Evolutionary conservation across 1,284 basidiomycete species (phyloP), one percentile per base, ranked within the genome.

Genomic region (Moniliophthora roreri): DNA sequence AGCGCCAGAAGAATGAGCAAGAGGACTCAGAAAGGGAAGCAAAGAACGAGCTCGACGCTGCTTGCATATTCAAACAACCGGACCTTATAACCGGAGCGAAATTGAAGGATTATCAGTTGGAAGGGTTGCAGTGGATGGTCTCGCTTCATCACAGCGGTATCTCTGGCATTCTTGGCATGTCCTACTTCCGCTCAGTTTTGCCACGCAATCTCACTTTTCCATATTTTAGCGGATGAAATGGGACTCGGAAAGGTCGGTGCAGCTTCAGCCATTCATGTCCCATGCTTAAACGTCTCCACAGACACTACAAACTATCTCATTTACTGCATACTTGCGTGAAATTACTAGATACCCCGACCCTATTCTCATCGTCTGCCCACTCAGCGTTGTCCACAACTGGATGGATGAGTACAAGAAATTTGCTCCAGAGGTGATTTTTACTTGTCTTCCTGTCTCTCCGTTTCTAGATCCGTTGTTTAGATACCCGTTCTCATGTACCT

Each of bases 51-150:
- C 7, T 21, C 13, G 64, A 68, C 1, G 69, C 70, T 24, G 4
- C 61, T 15, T 63, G 72, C 16, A 66, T 76, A 39, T 85, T 87
- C 59, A 67, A 80, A 44, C 94, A 96, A 68, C 93, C 95, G 0
- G 73, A 77, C 1, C 72, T 95, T 13, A 75, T 98, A 40, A 95
- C 92, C 0, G 95, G 95, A 5, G 92, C 87, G 1, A 89, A 74
- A 48, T 70, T 98, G 59, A 91, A 94, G 62, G 82, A 90, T 44
- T 98, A 98, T 66, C 96, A 99, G 68, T 79, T 98, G 1, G 93
- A 95, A 49, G 96, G 96, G 4, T 82, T 98, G 13, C 91, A 96
- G 59, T 99, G 96, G 96, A 93, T 99, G 88, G 88, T 91, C 4
- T 87, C 87, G 32, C 73, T 99, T 9, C 93, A 95, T 69, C 87